Conservation (phyloP, 1,139 yeast species). For the Entelexis sorbosivorans region DNA sequence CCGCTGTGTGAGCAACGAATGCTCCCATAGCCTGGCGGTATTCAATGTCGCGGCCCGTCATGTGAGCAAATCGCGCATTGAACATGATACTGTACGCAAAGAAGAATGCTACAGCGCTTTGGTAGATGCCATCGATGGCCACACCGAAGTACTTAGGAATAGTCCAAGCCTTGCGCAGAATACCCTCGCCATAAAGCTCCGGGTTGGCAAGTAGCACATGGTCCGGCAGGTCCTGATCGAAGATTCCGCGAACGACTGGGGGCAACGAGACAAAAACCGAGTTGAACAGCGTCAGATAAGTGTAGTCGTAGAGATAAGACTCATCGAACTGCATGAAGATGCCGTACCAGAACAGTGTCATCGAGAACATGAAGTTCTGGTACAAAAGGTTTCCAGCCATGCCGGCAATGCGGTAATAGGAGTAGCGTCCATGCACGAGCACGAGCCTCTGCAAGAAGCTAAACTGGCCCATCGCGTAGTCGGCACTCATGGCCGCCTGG, state of each 20-base stretch:
- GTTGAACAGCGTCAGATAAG: slow-evolving; percentile 83
- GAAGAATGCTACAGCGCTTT: slow-evolving; percentile 63
- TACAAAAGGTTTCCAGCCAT: slow-evolving; percentile 90
- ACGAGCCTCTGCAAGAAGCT: slow-evolving; percentile 66
- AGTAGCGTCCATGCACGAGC: slow-evolving; percentile 93
- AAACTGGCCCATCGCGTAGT: slow-evolving; percentile 93
- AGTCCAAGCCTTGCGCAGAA: slow-evolving; percentile 71
- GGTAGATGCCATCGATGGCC: slow-evolving; percentile 78
- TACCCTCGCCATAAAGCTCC: slow-evolving; percentile 75
- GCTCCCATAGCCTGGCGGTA: slow-evolving; percentile 82
- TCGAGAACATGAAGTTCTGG: slow-evolving; percentile 79
- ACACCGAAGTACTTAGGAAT: slow-evolving; percentile 68
- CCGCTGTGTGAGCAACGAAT: slow-evolving; percentile 67
- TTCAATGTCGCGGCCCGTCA: slow-evolving; percentile 58
- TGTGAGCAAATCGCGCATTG: slow-evolving; percentile 45
- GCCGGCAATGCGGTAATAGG: slow-evolving; percentile 79
- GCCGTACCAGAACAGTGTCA: slow-evolving; percentile 91
- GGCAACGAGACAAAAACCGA: slow-evolving; percentile 93
- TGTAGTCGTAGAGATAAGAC: slow-evolving; percentile 80
- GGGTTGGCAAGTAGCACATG: slow-evolving; percentile 74
- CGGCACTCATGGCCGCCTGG: slow-evolving; percentile 98
- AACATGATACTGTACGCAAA: slow-evolving; percentile 67
- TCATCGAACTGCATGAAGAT: slow-evolving; percentile 79
- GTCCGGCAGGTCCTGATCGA: slow-evolving; percentile 88
- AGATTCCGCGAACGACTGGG: slow-evolving; percentile 75